Conservation (phyloP, 371 early-diverging fungal genomes). For the Rhizopus arrhizus region DNA sequence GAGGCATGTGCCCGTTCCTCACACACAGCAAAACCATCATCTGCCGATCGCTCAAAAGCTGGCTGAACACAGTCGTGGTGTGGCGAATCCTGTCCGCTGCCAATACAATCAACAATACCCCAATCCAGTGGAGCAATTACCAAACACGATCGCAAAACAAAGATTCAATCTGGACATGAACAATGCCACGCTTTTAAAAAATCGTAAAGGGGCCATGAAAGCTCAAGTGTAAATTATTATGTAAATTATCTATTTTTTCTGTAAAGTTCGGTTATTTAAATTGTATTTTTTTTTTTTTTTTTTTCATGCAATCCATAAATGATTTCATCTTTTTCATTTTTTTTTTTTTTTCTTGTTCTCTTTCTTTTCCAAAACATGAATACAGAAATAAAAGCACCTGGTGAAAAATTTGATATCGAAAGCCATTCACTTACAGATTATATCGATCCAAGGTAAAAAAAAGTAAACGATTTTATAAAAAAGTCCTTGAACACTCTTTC, state of each 20-base stretch:
- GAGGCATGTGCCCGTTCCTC: conserved; percentile 9
- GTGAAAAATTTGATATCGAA: conserved; percentile 20
- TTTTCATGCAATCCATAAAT: conserved; percentile 1
- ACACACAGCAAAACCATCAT: conserved; percentile 17
- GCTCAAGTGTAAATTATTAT: background rate
- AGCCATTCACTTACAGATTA: conserved; percentile 6
- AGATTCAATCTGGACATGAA: conserved; percentile 50
- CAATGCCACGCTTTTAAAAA: conserved; percentile 51
- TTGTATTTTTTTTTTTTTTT: background rate
- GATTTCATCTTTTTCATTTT: too few species aligned
- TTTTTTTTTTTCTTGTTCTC: conserved; percentile 4
- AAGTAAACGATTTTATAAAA: background rate
- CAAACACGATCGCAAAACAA: background rate
- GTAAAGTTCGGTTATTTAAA: background rate
- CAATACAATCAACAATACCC: conserved; percentile 4
- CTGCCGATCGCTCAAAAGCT: conserved; percentile 24
- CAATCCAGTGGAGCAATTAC: background rate
- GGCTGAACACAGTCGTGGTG: conserved; percentile 19
- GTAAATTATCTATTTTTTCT: background rate
- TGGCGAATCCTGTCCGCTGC: conserved; percentile 13
- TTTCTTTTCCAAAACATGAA: conserved; percentile 4
- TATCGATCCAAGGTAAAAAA: conserved; percentile 9
- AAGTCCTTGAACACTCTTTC: background rate
- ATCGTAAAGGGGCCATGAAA: conserved; percentile 23
- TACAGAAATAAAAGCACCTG: conserved; percentile 25